phyloP scores from a whole-genome alignment of 78 protist genomes.

The slime mould (Dictyostelium discoideum) region dicty_2.7 NC_007089.4:1733001-1733500 shows the following conservation, averaged over 20 bases:
- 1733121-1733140: slow-evolving; percentile 84
- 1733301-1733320: slow-evolving; percentile 87
- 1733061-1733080: slow-evolving; percentile 52
- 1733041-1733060: not conserved
- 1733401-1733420: slow-evolving; percentile 78
- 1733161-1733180: slow-evolving; percentile 92
- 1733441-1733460: slow-evolving; percentile 12
- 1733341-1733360: slow-evolving; percentile 73
- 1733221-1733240: slow-evolving; percentile 28
- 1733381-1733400: slow-evolving; percentile 91
- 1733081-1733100: slow-evolving; percentile 95
- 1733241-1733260: slow-evolving; percentile 76
- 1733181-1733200: slow-evolving; percentile 87
- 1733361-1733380: slow-evolving; percentile 94
- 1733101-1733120: slow-evolving; percentile 38
- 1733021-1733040: slow-evolving; percentile 10
- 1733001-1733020: slow-evolving; percentile 92
- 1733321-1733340: slow-evolving; percentile 48
- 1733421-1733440: not conserved
- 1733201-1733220: not conserved
- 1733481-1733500: slow-evolving; percentile 21
- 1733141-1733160: slow-evolving; percentile 23
- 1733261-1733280: slow-evolving; percentile 76
- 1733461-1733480: not conserved
- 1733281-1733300: slow-evolving; percentile 82